Percentiles rank a stretch among this genome's conserved stretches.
Conservation (phyloP, 306 rosid species). For the Pachyrhizus erosus region DNA sequence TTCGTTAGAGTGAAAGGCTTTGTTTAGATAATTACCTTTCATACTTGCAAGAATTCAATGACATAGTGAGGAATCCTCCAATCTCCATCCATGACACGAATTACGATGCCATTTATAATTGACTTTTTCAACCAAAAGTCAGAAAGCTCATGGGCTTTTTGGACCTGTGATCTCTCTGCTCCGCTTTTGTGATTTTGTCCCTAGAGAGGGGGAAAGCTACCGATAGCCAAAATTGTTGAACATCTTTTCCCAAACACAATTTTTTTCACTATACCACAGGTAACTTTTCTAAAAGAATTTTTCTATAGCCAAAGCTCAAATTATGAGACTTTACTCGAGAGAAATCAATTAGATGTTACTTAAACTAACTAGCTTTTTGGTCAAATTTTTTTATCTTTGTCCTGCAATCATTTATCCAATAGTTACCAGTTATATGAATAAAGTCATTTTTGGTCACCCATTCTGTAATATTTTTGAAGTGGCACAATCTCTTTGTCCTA, state of each 20-base stretch:
- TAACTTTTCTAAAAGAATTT: constrained; percentile 7
- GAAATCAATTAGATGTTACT: neutral
- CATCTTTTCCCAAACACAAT: constrained; percentile 16
- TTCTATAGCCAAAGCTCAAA: neutral
- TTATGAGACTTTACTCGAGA: neutral
- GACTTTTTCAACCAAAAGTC: constrained; percentile 30
- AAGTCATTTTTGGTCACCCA: constrained; percentile 37
- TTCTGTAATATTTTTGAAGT: constrained; percentile 6
- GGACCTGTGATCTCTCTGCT: constrained; percentile 10
- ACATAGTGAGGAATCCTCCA: constrained; percentile 34
- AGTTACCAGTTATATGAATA: constrained; percentile 15
- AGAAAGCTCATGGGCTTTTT: constrained; percentile 32
- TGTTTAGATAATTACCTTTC: neutral
- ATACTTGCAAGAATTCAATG: constrained; percentile 29
- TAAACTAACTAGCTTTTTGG: constrained; percentile 3
- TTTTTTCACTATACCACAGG: neutral
- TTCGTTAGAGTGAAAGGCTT: neutral
- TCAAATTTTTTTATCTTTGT: constrained; percentile 16
- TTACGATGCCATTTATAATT: constrained; percentile 28
- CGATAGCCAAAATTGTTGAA: constrained; percentile 20
- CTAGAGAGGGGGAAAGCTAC: constrained; percentile 30
- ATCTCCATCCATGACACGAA: constrained; percentile 34
- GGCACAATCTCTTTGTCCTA: neutral
- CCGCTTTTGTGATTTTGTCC: constrained; percentile 40
- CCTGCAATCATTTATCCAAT: constrained; percentile 42